Evolutionary conservation across 306 rosid species (phyloP), one percentile per base, ranked within the genome.

Genomic region (Gleditsia sinensis): DNA sequence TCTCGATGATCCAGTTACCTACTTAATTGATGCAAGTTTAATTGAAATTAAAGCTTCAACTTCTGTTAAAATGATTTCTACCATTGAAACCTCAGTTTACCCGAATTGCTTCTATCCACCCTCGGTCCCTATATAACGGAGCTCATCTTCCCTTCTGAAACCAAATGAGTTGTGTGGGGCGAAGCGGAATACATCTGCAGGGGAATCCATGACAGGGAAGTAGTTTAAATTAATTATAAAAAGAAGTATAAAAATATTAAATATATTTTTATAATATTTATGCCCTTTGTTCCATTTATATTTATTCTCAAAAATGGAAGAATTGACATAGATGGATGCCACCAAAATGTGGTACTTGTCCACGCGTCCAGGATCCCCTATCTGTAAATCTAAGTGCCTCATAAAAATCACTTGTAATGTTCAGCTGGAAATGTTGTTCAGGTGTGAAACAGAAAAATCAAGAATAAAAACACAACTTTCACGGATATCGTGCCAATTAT

Each of bases 281-380:
- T n/a, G n/a, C n/a, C n/a, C n/a, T n/a, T n/a, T n/a, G n/a, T n/a
- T n/a, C n/a, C n/a, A n/a, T n/a, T n/a, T n/a, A n/a, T n/a, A n/a
- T n/a, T n/a, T n/a, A n/a, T n/a, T n/a, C 84, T 86, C 83, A 88
- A 81, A 84, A 68, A 77, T 85, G 78, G 82, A 80, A 81, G 79
- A 79, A 69, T 67, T 72, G 72, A 58, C 63, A 56, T 69, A 55
- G 72, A 75, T 72, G 80, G 77, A 85, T 82, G 65, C 84, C 85
- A 72, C 87, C 84, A 59, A 76, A 80, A 58, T 80, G 71, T 78
- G 63, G 74, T 77, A 34, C 68, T 84, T 83, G 78, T 62, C 73
- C 76, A 69, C 75, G 77, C 76, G 82, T 78, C 65, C 23, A 56
- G 81, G 91, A 91, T 86, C 94, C 94, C 88, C 91, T 70, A 45